phyloP scores from a whole-genome alignment of 176 grass and related monocot genomes.

The Phragmites australis region DNA sequence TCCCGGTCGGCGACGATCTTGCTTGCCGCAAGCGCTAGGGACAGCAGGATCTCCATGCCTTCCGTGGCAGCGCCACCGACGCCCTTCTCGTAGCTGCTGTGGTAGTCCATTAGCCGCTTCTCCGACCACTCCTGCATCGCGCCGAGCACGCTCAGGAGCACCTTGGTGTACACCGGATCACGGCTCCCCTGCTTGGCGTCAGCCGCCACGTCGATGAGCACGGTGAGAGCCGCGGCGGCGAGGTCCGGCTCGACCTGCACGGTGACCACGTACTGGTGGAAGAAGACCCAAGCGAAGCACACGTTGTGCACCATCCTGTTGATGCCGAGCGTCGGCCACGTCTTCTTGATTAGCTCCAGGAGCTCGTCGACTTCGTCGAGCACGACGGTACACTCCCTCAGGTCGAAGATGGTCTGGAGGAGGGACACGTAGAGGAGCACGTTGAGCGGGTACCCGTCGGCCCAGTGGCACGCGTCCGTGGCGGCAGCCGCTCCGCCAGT shows the following conservation, averaged over 20 bases:
- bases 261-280: conserved; percentile 81
- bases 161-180: conserved; percentile 55
- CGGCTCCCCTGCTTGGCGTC: conserved; percentile 60
- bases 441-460: conserved; percentile 82
- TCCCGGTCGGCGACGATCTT: conserved; percentile 61
- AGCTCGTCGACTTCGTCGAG: conserved; percentile 94
- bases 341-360: conserved; percentile 91
- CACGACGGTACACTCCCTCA: conserved; percentile 61
- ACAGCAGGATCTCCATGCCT: conserved; percentile 69
- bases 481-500: conserved; percentile 22
- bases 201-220: conserved; percentile 68
- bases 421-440: conserved; percentile 73
- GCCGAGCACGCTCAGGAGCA: conserved; percentile 54
- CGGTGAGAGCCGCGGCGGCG: conserved; percentile 50
- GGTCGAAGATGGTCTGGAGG: conserved; percentile 72
- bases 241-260: conserved; percentile 83
- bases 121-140: conserved; percentile 88
- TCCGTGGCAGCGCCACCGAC: conserved; percentile 19
- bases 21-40: conserved; percentile 47
- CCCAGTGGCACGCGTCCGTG: conserved; percentile 63
- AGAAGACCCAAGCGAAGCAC: conserved; percentile 75
- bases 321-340: conserved; percentile 70
- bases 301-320: conserved; percentile 63
- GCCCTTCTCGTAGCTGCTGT: conserved; percentile 60
- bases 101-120: conserved; percentile 81